Evolutionary conservation across 495 filamentous ascomycete species (phyloP).

Genomic region (Xylaria cubensis): DNA sequence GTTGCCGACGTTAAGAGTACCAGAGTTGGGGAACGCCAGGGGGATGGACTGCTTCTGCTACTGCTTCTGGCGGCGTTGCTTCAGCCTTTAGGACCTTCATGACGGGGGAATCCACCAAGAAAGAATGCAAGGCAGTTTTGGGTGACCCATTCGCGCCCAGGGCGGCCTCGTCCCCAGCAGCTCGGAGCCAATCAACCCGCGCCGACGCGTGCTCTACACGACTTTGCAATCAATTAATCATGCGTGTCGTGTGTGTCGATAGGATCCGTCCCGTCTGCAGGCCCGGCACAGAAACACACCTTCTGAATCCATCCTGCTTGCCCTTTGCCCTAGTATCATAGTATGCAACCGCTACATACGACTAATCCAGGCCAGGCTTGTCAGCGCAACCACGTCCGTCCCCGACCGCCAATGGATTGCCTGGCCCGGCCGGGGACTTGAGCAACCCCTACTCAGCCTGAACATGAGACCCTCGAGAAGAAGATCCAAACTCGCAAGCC

Average conservation of each 20-base stretch:
- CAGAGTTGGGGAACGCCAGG: constrained; percentile 21
- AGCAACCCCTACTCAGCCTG: constrained; percentile 25
- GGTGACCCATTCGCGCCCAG: constrained; percentile 34
- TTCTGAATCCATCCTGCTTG: constrained; percentile 38
- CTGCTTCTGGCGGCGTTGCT: constrained; percentile 34
- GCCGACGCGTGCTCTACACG: constrained; percentile 45
- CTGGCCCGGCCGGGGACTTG: constrained; percentile 3
- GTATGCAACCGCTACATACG: constrained; percentile 29
- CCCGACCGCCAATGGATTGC: constrained; percentile 19
- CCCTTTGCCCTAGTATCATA: constrained; percentile 1
- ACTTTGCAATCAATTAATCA: constrained; percentile 43
- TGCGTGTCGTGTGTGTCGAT: constrained; percentile 46
- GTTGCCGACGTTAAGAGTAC: constrained; percentile 9
- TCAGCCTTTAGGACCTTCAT: constrained; percentile 39
- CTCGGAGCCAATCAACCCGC: constrained; percentile 40
- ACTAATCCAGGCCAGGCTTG: constrained; percentile 22
- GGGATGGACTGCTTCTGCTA: background rate
- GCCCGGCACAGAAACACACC: constrained; percentile 37
- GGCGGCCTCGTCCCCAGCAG: constrained; percentile 33
- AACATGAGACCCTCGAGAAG: constrained; percentile 21
- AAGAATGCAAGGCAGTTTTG: constrained; percentile 39
- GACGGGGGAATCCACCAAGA: constrained; percentile 9
- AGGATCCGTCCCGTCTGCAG: constrained; percentile 38
- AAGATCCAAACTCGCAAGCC: constrained; percentile 11
- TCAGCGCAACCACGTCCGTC: constrained; percentile 13